Conservation (phyloP, 148 eudicot genomes). For the Rhododendron williamsianum region DNA sequence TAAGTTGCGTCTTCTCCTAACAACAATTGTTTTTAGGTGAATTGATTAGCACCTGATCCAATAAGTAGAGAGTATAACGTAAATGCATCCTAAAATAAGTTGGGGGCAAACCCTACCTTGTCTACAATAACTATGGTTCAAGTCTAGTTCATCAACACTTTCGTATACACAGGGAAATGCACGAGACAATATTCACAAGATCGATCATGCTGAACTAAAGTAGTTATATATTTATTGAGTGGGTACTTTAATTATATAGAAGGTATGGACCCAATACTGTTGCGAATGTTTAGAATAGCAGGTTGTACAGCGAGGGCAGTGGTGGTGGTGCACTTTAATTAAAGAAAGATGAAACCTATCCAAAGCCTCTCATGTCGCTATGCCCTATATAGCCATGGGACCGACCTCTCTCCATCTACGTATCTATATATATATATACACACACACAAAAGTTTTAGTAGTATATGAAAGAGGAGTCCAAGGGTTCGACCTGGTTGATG, state of each 20-base stretch:
- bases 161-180: no score
- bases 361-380: not conserved
- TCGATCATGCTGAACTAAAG: not conserved
- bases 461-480: not conserved
- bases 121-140: no score
- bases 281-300: not conserved
- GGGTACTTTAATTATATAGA: not conserved
- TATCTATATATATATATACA: not conserved
- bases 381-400: not conserved
- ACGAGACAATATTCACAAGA: no score
- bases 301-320: not conserved
- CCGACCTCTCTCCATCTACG: not conserved
- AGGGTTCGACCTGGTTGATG: no score
- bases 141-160: no score
- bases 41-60: no score
- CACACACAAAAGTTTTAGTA: no score
- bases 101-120: not conserved
- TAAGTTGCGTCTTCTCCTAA: no score
- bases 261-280: not conserved
- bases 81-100: not conserved
- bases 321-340: slow-evolving; percentile 5
- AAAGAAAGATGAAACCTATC: not conserved
- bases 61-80: no score
- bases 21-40: no score
- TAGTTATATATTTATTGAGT: not conserved